A percentile compares a stretch with the other conserved stretches of the same genome.
phyloP scores from a whole-genome alignment of 345 rosid genomes.

The Adansonia digitata region DNA sequence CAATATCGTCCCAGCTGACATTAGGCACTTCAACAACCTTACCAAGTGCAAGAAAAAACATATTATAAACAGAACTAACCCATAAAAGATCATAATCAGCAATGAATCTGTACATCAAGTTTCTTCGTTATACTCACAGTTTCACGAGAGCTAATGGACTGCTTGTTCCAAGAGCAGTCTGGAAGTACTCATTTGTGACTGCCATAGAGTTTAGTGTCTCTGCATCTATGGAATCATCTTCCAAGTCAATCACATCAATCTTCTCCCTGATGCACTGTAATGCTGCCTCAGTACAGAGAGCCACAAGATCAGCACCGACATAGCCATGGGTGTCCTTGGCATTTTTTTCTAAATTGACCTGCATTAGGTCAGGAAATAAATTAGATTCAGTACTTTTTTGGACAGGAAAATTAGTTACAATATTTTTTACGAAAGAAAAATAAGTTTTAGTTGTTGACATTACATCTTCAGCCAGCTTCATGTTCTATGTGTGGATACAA shows the following conservation, averaged over 20 bases:
- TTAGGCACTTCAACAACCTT: slow-evolving; percentile 99
- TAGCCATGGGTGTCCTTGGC: slow-evolving; percentile 90
- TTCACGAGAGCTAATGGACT: slow-evolving; percentile 85
- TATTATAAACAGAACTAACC: not conserved
- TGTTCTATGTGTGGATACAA: slow-evolving; percentile 93
- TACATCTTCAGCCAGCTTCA: slow-evolving; percentile 97
- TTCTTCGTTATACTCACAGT: slow-evolving; percentile 43
- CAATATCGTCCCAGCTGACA: slow-evolving; percentile 83
- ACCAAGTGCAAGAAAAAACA: not conserved
- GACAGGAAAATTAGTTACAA: not conserved
- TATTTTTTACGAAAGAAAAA: not conserved
- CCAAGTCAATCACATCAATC: slow-evolving; percentile 96
- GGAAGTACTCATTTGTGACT: slow-evolving; percentile 85
- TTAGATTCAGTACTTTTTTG: not conserved
- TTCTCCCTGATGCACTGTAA: slow-evolving; percentile 97
- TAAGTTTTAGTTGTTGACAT: not conserved
- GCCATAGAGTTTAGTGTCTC: slow-evolving; percentile 93
- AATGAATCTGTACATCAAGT: not conserved
- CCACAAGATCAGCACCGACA: slow-evolving; percentile 98
- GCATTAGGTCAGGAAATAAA: slow-evolving; percentile 14
- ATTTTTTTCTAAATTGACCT: slow-evolving; percentile 91
- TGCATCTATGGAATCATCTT: slow-evolving; percentile 92
- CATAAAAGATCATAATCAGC: not conserved
- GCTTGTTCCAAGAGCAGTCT: slow-evolving; percentile 84
- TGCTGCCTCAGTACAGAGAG: slow-evolving; percentile 95